These are phyloP conservation scores for Xerocomellus intermedius DNA, from an alignment of 768 basidiomycete species.

Conservation along the genomic window DNA sequence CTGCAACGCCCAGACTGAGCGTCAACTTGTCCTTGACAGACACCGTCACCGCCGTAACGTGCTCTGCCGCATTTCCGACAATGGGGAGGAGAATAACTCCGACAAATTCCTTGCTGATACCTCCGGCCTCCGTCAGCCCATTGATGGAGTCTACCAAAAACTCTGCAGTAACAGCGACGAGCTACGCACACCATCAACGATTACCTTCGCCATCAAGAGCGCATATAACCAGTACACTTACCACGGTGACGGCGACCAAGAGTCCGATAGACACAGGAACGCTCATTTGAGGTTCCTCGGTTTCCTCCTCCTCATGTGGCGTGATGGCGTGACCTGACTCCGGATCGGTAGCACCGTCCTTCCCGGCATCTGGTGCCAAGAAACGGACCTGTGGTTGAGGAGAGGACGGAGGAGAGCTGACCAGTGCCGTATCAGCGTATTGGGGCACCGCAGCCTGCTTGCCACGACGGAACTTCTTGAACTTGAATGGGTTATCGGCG, in stretches of 20 bases:
- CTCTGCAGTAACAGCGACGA: conserved; percentile 57
- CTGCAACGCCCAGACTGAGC: conserved; percentile 85
- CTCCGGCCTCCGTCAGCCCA: conserved; percentile 57
- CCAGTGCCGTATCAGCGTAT: conserved; percentile 4
- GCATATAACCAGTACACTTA: conserved; percentile 32
- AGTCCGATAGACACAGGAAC: conserved; percentile 51
- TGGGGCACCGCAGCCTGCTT: conserved; percentile 6
- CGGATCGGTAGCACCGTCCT: neutral
- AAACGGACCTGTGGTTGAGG: conserved; percentile 1
- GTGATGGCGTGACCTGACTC: conserved; percentile 4
- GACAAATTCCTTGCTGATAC: conserved; percentile 77
- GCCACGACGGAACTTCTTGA: conserved; percentile 17
- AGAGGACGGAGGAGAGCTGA: conserved; percentile 9
- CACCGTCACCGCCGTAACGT: conserved; percentile 88
- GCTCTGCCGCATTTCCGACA: conserved; percentile 90
- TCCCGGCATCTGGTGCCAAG: neutral
- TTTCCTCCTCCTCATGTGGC: conserved; percentile 23
- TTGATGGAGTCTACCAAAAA: conserved; percentile 79
- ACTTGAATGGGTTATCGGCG: conserved; percentile 38
- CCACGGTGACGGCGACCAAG: conserved; percentile 59
- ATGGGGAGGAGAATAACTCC: conserved; percentile 88
- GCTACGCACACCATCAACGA: conserved; percentile 29
- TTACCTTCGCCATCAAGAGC: neutral
- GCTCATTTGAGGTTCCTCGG: conserved; percentile 52
- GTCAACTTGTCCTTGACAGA: conserved; percentile 89